Evolutionary conservation across 2,329 filamentous ascomycete species (phyloP).

Genomic region (Fusarium sp.): DNA sequence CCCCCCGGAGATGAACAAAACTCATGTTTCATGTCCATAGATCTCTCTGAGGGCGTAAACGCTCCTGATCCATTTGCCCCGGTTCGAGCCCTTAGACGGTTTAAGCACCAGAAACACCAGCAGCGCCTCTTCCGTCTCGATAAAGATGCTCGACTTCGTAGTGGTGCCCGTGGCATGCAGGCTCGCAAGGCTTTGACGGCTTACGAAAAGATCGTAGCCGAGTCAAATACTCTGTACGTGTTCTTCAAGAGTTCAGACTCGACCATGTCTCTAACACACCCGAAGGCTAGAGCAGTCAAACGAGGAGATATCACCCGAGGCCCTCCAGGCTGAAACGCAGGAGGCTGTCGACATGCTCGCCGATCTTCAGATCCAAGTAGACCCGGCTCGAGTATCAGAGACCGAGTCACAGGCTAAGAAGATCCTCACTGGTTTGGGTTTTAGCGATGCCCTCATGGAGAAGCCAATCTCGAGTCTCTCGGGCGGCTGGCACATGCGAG

Average conservation of each 20-base stretch:
- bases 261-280: neutral
- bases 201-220: conserved; percentile 73
- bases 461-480: conserved; percentile 74
- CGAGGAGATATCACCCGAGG: conserved; percentile 65
- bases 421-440: conserved; percentile 77
- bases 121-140: conserved; percentile 74
- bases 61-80: conserved; percentile 65
- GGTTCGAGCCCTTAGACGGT: conserved; percentile 67
- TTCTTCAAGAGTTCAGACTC: rapidly evolving
- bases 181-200: conserved; percentile 79
- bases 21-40: conserved; percentile 45
- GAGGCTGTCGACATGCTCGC: conserved; percentile 76
- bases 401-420: conserved; percentile 73
- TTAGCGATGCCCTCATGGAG: conserved; percentile 69
- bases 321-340: conserved; percentile 72
- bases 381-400: conserved; percentile 71
- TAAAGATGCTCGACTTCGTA: conserved; percentile 78
- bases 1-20: neutral
- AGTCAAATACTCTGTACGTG: conserved; percentile 62
- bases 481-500: conserved; percentile 81
- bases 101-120: conserved; percentile 71
- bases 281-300: conserved; percentile 61
- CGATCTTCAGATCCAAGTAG: conserved; percentile 74
- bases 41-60: conserved; percentile 70
- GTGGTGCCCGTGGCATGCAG: conserved; percentile 78